Evolutionary conservation across 768 basidiomycete species (phyloP).

Genomic region (Lentinula aciculospora): DNA sequence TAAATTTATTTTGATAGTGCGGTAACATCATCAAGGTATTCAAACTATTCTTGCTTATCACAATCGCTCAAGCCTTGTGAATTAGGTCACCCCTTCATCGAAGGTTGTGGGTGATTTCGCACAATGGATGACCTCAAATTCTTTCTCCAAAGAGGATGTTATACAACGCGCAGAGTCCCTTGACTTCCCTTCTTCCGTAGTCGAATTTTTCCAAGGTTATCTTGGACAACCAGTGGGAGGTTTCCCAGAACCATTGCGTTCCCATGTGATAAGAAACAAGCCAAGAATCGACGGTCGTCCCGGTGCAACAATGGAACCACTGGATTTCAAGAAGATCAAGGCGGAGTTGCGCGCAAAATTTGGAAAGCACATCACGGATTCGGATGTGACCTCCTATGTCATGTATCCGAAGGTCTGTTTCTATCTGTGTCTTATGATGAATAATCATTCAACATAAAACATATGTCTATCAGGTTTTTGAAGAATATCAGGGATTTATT

Average conservation of each 20-base stretch:
- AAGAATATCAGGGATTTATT: slow-evolving; percentile 92
- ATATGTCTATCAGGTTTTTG: slow-evolving; percentile 69
- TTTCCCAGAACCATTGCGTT: slow-evolving; percentile 95
- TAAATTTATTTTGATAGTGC: slow-evolving; percentile 44
- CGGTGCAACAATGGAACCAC: slow-evolving; percentile 77
- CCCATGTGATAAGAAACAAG: slow-evolving; percentile 88
- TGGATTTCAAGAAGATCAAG: slow-evolving; percentile 97
- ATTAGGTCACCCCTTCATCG: slow-evolving; percentile 91
- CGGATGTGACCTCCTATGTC: slow-evolving; percentile 90
- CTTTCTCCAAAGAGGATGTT: slow-evolving; percentile 82
- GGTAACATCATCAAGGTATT: slow-evolving; percentile 91
- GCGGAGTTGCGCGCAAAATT: slow-evolving; percentile 88
- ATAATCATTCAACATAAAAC: background rate
- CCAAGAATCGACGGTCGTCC: slow-evolving; percentile 92
- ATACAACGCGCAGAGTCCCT: slow-evolving; percentile 80
- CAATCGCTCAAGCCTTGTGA: background rate
- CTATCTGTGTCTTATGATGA: background rate
- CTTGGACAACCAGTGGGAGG: slow-evolving; percentile 97
- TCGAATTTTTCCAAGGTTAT: slow-evolving; percentile 99
- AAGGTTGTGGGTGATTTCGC: slow-evolving; percentile 99
- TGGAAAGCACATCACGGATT: slow-evolving; percentile 90
- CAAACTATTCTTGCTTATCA: background rate
- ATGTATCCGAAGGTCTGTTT: slow-evolving; percentile 92
- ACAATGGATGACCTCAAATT: slow-evolving; percentile 98
- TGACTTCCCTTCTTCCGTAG: slow-evolving; percentile 96